Conservation (phyloP, 768 basidiomycete genomes). For the Terana coerulea region DNA sequence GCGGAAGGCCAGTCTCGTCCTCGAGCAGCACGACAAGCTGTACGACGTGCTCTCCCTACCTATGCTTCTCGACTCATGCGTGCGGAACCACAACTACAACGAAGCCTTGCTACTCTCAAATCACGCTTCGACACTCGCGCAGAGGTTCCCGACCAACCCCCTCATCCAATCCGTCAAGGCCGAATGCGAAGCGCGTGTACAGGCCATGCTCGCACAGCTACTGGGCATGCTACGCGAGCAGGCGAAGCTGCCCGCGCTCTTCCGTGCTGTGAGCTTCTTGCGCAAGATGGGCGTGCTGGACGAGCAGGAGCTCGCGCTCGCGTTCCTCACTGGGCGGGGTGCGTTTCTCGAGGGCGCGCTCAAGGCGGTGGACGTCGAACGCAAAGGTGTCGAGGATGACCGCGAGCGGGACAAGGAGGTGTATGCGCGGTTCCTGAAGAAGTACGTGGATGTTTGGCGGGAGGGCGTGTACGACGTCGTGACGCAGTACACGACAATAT, state of each 20-base stretch:
- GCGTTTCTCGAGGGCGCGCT: conserved; percentile 57
- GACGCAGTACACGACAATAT: conserved; percentile 86
- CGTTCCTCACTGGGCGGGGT: conserved; percentile 75
- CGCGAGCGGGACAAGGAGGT: conserved; percentile 63
- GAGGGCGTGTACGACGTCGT: conserved; percentile 92
- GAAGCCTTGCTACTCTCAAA: conserved; percentile 85
- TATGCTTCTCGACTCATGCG: conserved; percentile 87
- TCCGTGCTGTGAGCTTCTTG: conserved; percentile 87
- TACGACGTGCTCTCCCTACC: conserved; percentile 90
- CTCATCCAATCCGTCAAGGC: conserved; percentile 66
- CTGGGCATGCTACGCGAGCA: conserved; percentile 78
- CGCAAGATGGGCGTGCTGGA: conserved; percentile 74
- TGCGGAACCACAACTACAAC: conserved; percentile 87
- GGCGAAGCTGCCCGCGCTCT: conserved; percentile 82
- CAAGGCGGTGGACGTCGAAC: conserved; percentile 43
- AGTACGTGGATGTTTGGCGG: conserved; percentile 87
- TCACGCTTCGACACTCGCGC: conserved; percentile 52
- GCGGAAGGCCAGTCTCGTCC: conserved; percentile 74
- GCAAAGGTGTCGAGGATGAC: conserved; percentile 34
- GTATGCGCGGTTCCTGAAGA: conserved; percentile 73
- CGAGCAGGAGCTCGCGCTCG: conserved; percentile 76
- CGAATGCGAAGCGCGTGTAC: conserved; percentile 56
- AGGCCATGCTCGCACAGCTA: conserved; percentile 71
- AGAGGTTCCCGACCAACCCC: conserved; percentile 39
- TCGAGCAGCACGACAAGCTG: conserved; percentile 92